phyloP scores from a whole-genome alignment of 2,329 filamentous ascomycete species.

The Sarocladiaceae sp. region DNA sequence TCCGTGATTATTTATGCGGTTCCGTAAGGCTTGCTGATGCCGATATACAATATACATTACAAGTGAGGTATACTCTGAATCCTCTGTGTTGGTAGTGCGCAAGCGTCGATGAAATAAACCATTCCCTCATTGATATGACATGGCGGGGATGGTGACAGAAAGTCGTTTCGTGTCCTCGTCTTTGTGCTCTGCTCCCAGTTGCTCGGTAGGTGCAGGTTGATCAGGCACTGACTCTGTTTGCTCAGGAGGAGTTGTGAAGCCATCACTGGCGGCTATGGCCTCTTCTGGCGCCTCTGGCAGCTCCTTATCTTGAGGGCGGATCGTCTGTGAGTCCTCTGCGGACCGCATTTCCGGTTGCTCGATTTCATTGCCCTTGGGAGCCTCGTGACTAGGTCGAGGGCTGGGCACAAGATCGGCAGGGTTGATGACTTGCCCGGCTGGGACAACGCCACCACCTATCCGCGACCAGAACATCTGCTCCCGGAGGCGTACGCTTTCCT shows the following conservation, averaged over 20 bases:
- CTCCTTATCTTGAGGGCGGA: conserved; percentile 1
- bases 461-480: conserved; percentile 98
- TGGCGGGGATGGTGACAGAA: conserved; percentile 6
- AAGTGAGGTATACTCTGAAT: neutral
- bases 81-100: neutral
- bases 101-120: neutral
- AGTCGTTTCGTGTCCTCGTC: neutral
- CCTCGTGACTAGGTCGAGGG: conserved; percentile 29
- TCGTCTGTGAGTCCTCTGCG: neutral
- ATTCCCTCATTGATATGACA: neutral
- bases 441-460: conserved; percentile 86
- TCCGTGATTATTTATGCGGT: neutral
- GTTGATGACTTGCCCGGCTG: conserved; percentile 37
- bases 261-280: neutral
- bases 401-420: conserved; percentile 27
- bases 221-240: neutral
- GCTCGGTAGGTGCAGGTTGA: conserved; percentile 3
- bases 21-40: neutral
- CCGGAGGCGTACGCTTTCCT: conserved; percentile 82
- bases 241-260: conserved; percentile 4
- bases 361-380: neutral
- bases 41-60: conserved; percentile 9
- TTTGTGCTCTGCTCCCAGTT: too few species aligned
- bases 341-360: neutral
- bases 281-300: conserved; percentile 6